phyloP scores from a whole-genome alignment of 2,329 filamentous ascomycete species.

The Fusarium nygamai region DNA sequence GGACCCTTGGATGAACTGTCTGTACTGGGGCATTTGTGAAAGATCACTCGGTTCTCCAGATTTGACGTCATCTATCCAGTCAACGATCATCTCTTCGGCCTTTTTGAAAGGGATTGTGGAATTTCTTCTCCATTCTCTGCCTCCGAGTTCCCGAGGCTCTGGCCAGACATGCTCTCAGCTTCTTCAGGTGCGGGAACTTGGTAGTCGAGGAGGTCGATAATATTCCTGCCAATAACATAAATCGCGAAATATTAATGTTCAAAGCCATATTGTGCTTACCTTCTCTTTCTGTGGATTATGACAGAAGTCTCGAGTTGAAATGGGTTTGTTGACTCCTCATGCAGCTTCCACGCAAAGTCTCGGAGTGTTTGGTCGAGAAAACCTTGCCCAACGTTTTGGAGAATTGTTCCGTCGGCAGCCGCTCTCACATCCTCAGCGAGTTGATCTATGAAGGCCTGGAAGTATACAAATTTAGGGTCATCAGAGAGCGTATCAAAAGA shows the following conservation, averaged over 20 bases:
- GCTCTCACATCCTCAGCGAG: not conserved
- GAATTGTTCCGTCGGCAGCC: accelerated
- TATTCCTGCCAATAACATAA: not conserved
- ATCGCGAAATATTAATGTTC: not conserved
- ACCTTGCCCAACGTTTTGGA: not conserved
- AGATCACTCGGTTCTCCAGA: not conserved
- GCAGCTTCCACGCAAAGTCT: conserved; percentile 6
- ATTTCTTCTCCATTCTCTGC: accelerated
- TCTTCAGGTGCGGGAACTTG: accelerated
- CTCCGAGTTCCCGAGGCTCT: not conserved
- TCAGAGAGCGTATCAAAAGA: not conserved
- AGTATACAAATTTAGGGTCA: not conserved
- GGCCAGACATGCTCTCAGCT: not conserved
- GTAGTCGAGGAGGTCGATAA: not conserved
- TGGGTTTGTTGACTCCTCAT: not conserved
- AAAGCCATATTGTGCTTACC: not conserved
- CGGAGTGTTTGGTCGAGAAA: not conserved
- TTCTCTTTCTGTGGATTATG: not conserved
- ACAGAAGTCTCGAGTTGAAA: not conserved
- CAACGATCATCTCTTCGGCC: not conserved
- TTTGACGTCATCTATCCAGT: not conserved
- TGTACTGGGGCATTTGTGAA: not conserved
- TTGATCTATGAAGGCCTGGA: not conserved
- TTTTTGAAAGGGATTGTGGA: not conserved
- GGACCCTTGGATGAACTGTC: not conserved